Conservation (phyloP, 768 basidiomycete species). For the Baorangia bicolor region DNA sequence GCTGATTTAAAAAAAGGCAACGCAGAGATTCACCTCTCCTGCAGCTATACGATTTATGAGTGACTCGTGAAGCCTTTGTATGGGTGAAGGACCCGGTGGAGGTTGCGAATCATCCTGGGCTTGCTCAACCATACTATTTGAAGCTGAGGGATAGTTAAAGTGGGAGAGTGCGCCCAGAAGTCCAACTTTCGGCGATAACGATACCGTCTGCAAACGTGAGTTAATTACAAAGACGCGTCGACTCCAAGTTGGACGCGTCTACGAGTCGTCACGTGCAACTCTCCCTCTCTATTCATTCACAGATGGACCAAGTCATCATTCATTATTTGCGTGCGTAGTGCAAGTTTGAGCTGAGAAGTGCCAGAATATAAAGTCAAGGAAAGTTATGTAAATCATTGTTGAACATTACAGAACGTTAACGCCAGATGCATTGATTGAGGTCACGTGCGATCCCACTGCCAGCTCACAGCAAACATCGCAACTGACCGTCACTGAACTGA, state of each 20-base stretch:
- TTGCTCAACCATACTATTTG: constrained; percentile 13
- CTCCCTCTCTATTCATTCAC: too few relatives aligned
- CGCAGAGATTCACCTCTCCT: constrained; percentile 50
- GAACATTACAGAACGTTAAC: too few relatives aligned
- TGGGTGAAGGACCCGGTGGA: constrained; percentile 54
- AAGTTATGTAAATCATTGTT: too few relatives aligned
- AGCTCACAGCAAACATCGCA: not conserved
- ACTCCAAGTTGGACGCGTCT: not conserved
- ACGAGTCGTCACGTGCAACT: not conserved
- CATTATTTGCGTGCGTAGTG: not conserved
- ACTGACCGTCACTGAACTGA: too few relatives aligned
- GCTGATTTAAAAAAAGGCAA: not conserved
- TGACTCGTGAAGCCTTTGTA: constrained; percentile 73
- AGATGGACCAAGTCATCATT: too few relatives aligned
- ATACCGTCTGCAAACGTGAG: not conserved
- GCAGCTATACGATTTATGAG: constrained; percentile 91
- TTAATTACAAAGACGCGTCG: not conserved
- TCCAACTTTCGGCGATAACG: not conserved
- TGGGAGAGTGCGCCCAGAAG: not conserved
- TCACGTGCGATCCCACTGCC: constrained; percentile 3
- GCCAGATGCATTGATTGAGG: not conserved
- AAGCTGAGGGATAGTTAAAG: too few relatives aligned
- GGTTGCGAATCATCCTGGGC: constrained; percentile 15
- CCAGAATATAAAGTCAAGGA: too few relatives aligned
- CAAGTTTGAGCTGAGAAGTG: not conserved